Percentiles rank a stretch among this genome's conserved stretches.
Conservation (phyloP, 108 stramenopile species). For the Cyclotella atomus region DNA sequence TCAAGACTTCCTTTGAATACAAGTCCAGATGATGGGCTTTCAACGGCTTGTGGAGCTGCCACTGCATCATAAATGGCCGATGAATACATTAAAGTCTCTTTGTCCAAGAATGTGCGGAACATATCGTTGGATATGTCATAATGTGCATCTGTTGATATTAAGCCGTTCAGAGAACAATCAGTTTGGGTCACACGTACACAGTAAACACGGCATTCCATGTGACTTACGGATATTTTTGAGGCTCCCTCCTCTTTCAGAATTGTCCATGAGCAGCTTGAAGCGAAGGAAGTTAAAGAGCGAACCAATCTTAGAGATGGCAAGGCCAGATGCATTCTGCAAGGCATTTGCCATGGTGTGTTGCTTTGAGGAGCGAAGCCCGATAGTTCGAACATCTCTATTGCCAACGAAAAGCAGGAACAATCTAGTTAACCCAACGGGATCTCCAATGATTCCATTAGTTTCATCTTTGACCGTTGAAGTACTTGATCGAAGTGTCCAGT, state of each 20-base stretch:
- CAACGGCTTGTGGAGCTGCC: constrained; percentile 33
- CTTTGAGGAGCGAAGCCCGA: constrained; percentile 55
- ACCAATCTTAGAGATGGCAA: constrained; percentile 86
- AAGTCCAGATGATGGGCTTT: constrained; percentile 51
- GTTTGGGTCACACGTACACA: neutral
- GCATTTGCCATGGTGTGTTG: constrained; percentile 67
- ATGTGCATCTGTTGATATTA: constrained; percentile 87
- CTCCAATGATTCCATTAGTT: constrained; percentile 69
- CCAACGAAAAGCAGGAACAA: constrained; percentile 87
- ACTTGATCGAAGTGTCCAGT: constrained; percentile 48
- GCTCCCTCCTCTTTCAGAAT: constrained; percentile 83
- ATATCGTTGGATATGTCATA: constrained; percentile 95
- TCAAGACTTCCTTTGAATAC: constrained; percentile 76
- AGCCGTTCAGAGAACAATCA: too few species aligned
- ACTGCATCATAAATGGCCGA: constrained; percentile 90
- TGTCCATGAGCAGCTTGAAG: constrained; percentile 93
- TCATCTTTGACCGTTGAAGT: constrained; percentile 23
- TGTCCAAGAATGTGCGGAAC: constrained; percentile 91
- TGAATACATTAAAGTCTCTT: constrained; percentile 90
- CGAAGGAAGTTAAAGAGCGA: constrained; percentile 84
- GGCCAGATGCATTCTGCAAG: constrained; percentile 70
- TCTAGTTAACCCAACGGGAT: constrained; percentile 79
- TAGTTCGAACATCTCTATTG: constrained; percentile 72
- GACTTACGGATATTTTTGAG: constrained; percentile 44
- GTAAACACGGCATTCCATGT: neutral